These are phyloP conservation scores for Epicoccum nigrum DNA, from an alignment of 2,329 filamentous ascomycete species.

Conservation along the genomic window DNA sequence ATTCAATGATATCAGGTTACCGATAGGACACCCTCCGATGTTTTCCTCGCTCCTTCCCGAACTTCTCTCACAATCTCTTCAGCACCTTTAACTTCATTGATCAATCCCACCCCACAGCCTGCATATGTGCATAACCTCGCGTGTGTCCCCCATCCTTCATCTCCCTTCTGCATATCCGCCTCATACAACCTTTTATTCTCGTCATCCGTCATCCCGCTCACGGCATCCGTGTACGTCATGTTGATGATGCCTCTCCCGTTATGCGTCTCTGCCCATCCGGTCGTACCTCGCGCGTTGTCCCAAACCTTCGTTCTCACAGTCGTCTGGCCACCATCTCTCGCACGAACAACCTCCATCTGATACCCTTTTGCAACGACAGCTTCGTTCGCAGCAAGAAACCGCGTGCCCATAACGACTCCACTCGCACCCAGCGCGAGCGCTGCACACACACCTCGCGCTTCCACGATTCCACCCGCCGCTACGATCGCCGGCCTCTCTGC, in stretches of 20 bases:
- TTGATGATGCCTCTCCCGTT: slow-evolving; percentile 66
- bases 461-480: slow-evolving; percentile 63
- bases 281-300: slow-evolving; percentile 61
- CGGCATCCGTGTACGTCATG: slow-evolving; percentile 54
- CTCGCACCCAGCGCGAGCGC: slow-evolving; percentile 60
- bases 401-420: slow-evolving; percentile 68
- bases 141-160: slow-evolving; percentile 57
- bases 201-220: slow-evolving; percentile 49
- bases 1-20: background rate
- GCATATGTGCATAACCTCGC: slow-evolving; percentile 67
- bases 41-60: slow-evolving; percentile 45
- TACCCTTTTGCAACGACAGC: slow-evolving; percentile 56
- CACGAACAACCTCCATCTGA: slow-evolving; percentile 53
- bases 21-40: slow-evolving; percentile 28
- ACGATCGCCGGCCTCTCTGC: slow-evolving; percentile 53
- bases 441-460: slow-evolving; percentile 64
- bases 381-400: slow-evolving; percentile 63
- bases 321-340: slow-evolving; percentile 58
- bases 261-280: slow-evolving; percentile 63
- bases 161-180: slow-evolving; percentile 57
- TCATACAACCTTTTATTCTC: slow-evolving; percentile 55
- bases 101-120: slow-evolving; percentile 65
- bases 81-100: slow-evolving; percentile 58
- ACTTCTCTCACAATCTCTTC: slow-evolving; percentile 59
- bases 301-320: slow-evolving; percentile 60